These are phyloP conservation scores for Aquilaria agallochum DNA, from an alignment of 441 rosid genomes.

Conservation along the genomic window DNA sequence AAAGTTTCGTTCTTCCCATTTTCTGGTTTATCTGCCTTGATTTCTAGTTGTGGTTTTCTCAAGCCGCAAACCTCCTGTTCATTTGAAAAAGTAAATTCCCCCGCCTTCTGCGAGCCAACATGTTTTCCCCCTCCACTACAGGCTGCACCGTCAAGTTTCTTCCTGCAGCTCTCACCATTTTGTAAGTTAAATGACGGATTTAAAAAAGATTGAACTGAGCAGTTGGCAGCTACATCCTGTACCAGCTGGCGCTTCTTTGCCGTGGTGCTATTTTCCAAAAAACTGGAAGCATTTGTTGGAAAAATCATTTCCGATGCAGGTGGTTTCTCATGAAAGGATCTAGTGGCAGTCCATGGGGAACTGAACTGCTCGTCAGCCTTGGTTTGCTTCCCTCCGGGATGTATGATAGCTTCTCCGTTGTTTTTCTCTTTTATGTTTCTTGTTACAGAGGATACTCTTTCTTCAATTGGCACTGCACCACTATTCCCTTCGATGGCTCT, in stretches of 20 bases:
- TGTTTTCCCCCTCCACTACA: conserved; percentile 31
- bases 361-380: background rate
- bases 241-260: conserved; percentile 27
- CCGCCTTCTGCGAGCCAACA: conserved; percentile 33
- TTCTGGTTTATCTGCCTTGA: conserved; percentile 31
- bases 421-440: conserved; percentile 22
- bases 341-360: conserved; percentile 53
- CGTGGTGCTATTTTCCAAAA: background rate
- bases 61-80: conserved; percentile 28
- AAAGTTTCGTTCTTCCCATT: conserved; percentile 51
- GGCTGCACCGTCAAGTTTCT: conserved; percentile 27
- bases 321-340: conserved; percentile 30
- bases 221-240: conserved; percentile 29
- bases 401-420: conserved; percentile 20
- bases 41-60: conserved; percentile 30
- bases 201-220: conserved; percentile 29
- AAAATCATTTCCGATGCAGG: conserved; percentile 30
- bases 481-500: conserved; percentile 28
- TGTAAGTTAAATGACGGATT: conserved; percentile 32
- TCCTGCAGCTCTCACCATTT: conserved; percentile 28
- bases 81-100: conserved; percentile 37
- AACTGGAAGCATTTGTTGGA: conserved; percentile 29
- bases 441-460: conserved; percentile 27
- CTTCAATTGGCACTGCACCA: conserved; percentile 22
- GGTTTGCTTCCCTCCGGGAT: conserved; percentile 30